Percentiles rank a stretch among this genome's conserved stretches.
These are phyloP conservation scores for Trametes hirsuta DNA, from an alignment of 1,284 basidiomycete genomes.

Conservation along the genomic window DNA sequence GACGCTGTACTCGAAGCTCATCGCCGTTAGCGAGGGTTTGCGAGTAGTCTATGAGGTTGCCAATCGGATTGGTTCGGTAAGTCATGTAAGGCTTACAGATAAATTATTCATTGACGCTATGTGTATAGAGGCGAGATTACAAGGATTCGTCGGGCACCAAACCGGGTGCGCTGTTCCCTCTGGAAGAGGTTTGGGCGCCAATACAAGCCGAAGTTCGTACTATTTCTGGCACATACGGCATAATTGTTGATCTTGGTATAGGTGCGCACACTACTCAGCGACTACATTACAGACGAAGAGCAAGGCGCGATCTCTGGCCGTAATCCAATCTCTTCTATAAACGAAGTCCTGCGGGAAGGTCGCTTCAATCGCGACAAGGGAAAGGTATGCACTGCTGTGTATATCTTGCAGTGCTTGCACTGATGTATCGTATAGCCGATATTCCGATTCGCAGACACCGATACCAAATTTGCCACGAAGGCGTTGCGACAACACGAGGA, in stretches of 20 bases:
- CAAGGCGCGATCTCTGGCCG: slow-evolving; percentile 75
- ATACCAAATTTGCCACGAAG: slow-evolving; percentile 70
- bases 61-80: slow-evolving; percentile 83
- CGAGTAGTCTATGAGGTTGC: slow-evolving; percentile 92
- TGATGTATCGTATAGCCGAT: slow-evolving; percentile 57
- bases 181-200: slow-evolving; percentile 91
- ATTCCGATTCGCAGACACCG: slow-evolving; percentile 91
- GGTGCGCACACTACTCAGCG: slow-evolving; percentile 86
- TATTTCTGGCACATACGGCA: too few species aligned
- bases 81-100: slow-evolving; percentile 31
- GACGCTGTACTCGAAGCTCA: slow-evolving; percentile 96
- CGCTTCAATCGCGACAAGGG: slow-evolving; percentile 76
- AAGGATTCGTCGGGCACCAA: slow-evolving; percentile 82
- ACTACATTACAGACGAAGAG: slow-evolving; percentile 92
- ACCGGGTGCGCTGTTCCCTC: slow-evolving; percentile 72
- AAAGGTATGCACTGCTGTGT: slow-evolving; percentile 56
- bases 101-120: background rate
- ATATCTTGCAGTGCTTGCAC: background rate
- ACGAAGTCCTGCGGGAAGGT: slow-evolving; percentile 90
- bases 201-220: slow-evolving; percentile 82
- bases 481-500: slow-evolving; percentile 82
- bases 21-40: slow-evolving; percentile 94
- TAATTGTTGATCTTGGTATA: slow-evolving; percentile 35
- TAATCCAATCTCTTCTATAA: slow-evolving; percentile 91
- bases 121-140: slow-evolving; percentile 77